A percentile compares a stretch with the other conserved stretches of the same genome.
phyloP scores from a whole-genome alignment of 176 grass and related monocot genomes.

The Hsuehochloa calcarea region DNA sequence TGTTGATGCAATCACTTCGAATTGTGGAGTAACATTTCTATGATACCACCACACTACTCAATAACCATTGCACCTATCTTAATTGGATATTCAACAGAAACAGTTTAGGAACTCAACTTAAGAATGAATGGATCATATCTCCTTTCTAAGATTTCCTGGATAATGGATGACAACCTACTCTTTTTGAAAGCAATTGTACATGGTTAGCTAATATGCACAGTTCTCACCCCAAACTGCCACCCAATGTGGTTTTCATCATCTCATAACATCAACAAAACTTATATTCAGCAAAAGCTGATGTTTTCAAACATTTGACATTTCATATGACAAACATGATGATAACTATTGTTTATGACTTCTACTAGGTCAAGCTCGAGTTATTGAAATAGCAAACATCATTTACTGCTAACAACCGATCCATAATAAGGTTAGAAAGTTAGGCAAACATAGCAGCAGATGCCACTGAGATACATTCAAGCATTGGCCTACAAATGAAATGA shows the following conservation, averaged over 20 bases:
- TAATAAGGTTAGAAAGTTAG: neutral
- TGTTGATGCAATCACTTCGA: neutral
- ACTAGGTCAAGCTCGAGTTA: neutral
- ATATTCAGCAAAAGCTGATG: slow-evolving; percentile 1
- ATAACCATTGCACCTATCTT: neutral
- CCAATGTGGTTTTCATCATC: neutral
- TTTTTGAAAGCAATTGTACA: neutral
- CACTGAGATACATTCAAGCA: neutral
- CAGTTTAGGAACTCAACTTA: slow-evolving; percentile 7
- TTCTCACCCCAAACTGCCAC: neutral
- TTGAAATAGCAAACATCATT: neutral
- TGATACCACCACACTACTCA: neutral
- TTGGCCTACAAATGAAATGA: neutral
- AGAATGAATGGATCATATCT: slow-evolving; percentile 11
- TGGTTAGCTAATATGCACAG: slow-evolving; percentile 1
- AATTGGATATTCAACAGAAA: slow-evolving; percentile 13
- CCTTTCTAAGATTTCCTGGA: neutral
- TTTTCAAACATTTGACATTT: slow-evolving; percentile 18
- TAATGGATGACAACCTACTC: neutral
- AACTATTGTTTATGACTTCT: neutral
- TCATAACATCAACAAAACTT: slow-evolving; percentile 9
- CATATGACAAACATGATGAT: neutral
- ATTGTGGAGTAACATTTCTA: neutral
- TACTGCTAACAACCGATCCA: neutral
- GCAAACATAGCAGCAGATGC: neutral